Conservation (phyloP, 2,329 filamentous ascomycete species). For the Orbilia oligospora region DNA sequence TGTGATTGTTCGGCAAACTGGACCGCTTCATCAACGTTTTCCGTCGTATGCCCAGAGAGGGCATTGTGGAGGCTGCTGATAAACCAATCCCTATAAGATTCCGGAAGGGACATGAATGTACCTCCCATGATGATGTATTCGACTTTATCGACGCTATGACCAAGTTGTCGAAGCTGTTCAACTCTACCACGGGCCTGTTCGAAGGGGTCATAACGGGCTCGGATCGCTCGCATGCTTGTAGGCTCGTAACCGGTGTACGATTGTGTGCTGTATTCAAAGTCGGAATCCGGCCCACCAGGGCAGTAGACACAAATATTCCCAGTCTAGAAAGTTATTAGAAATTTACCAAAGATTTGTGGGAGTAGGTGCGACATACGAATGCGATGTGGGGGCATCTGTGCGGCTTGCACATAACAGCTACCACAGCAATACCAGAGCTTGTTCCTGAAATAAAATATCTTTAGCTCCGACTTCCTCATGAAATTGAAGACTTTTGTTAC, state of each 20-base stretch:
- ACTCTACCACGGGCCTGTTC: constrained; percentile 96
- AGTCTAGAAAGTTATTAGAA: constrained; percentile 70
- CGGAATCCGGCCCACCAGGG: constrained; percentile 95
- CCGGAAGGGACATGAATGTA: constrained; percentile 96
- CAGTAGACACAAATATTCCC: constrained; percentile 99
- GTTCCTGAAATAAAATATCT: constrained; percentile 74
- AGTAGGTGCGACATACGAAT: constrained; percentile 70
- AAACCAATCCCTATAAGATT: constrained; percentile 91
- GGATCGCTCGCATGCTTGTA: constrained; percentile 97
- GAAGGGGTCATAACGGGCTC: constrained; percentile 96
- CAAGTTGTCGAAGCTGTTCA: constrained; percentile 94
- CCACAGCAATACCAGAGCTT: constrained; percentile 95
- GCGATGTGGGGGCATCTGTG: constrained; percentile 98
- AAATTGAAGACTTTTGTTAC: constrained; percentile 64
- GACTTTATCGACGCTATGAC: constrained; percentile 98
- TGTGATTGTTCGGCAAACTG: constrained; percentile 70
- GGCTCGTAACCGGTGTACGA: constrained; percentile 99
- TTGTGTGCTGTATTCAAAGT: constrained; percentile 99
- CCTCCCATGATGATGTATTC: constrained; percentile 99
- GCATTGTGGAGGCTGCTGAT: constrained; percentile 97
- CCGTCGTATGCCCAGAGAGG: constrained; percentile 93
- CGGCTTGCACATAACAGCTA: constrained; percentile 99
- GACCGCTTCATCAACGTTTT: constrained; percentile 94
- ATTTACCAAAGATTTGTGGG: background rate
- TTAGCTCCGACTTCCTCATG: constrained; percentile 41